These are phyloP conservation scores for Geotrichum europaeum DNA, from an alignment of 1,139 yeast species.

Conservation along the genomic window DNA sequence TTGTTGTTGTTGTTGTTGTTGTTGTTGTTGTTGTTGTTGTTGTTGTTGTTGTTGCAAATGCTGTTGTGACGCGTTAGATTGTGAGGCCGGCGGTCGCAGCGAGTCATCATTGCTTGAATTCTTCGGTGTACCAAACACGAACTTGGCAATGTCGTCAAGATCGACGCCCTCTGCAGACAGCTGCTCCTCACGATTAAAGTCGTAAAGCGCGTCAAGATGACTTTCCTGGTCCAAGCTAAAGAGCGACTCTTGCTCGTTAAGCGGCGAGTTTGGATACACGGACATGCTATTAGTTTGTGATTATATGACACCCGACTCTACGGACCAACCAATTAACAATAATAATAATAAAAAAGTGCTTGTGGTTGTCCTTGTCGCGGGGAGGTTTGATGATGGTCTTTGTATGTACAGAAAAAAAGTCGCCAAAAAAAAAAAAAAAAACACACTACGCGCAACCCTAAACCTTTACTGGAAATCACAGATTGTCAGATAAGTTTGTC, in stretches of 20 bases:
- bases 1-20: neutral
- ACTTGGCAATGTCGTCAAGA: neutral
- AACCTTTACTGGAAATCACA: constrained; percentile 16
- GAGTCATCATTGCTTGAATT: neutral
- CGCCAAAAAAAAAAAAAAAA: neutral
- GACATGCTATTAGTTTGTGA: neutral
- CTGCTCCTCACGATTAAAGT: neutral
- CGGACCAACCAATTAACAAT: neutral
- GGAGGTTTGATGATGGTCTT: neutral
- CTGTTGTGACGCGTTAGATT: neutral
- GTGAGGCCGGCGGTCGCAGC: neutral
- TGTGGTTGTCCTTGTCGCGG: neutral
- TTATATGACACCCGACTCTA: neutral
- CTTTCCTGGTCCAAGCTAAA: neutral
- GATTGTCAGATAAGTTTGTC: constrained; percentile 12
- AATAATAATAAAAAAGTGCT: neutral
- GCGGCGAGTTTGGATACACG: neutral
- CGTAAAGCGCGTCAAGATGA: neutral
- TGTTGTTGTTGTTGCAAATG: neutral
- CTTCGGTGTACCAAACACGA: neutral
- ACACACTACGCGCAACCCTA: neutral
- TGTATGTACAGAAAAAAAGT: neutral
- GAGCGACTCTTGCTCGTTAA: neutral
- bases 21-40: neutral
- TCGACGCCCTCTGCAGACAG: constrained; percentile 7